Evolutionary conservation across 169 alveolate genomes (phyloP).

Genomic region (Sarcocystis neurona): DNA sequence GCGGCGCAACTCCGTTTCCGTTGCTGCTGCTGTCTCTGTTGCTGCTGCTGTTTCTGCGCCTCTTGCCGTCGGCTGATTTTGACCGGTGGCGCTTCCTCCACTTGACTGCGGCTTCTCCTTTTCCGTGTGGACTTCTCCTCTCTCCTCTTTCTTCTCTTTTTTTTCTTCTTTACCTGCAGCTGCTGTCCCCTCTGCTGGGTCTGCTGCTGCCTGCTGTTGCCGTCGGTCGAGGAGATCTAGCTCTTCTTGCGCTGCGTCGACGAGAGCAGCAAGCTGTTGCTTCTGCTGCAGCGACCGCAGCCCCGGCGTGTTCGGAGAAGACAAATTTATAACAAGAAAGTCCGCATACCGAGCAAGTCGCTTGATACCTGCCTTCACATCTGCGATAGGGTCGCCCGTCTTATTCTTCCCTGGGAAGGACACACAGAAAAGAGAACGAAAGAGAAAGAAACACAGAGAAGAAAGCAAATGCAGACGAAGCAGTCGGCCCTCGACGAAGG

Average conservation of each 20-base stretch:
- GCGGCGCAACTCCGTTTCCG: too few relatives aligned
- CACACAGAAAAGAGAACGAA: neutral
- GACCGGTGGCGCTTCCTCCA: too few relatives aligned
- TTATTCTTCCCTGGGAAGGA: constrained; percentile 70
- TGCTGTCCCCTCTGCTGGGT: constrained; percentile 19
- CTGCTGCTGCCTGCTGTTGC: neutral
- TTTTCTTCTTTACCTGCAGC: neutral
- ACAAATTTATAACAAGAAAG: constrained; percentile 80
- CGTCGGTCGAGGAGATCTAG: constrained; percentile 64
- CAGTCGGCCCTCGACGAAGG: too few relatives aligned
- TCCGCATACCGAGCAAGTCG: constrained; percentile 81
- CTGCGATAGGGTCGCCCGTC: constrained; percentile 72
- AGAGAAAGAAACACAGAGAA: neutral
- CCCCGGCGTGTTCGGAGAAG: constrained; percentile 87
- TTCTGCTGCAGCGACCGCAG: constrained; percentile 78
- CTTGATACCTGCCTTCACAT: constrained; percentile 69
- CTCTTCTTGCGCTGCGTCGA: constrained; percentile 70
- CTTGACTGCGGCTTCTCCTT: too few relatives aligned
- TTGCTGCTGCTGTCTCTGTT: neutral
- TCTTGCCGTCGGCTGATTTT: constrained; percentile 8
- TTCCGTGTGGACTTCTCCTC: neutral
- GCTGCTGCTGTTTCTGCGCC: neutral
- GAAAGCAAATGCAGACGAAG: too few relatives aligned
- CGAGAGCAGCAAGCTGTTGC: constrained; percentile 71
- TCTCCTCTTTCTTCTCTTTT: neutral